These are phyloP conservation scores for Rhizomucor miehei DNA, from an alignment of 371 early-diverging fungal species.

Conservation along the genomic window DNA sequence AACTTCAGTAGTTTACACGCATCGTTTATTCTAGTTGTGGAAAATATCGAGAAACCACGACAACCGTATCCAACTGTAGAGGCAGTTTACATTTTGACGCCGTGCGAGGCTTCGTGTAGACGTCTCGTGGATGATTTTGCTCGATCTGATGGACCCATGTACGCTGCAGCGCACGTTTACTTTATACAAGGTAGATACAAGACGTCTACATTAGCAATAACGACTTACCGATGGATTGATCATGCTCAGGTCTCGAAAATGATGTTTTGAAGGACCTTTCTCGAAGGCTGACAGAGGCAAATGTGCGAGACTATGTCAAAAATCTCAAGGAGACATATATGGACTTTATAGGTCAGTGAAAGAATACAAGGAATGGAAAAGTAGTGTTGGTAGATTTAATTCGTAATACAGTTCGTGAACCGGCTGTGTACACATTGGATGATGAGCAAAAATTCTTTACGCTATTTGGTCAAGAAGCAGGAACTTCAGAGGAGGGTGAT, in stretches of 20 bases:
- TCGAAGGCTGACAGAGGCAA: constrained; percentile 52
- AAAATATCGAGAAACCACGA: constrained; percentile 77
- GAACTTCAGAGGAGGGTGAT: constrained; percentile 11
- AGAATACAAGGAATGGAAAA: not conserved
- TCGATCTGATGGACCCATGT: constrained; percentile 54
- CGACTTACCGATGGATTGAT: not conserved
- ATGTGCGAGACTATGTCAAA: constrained; percentile 57
- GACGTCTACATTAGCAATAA: not conserved
- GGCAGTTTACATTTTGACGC: constrained; percentile 89
- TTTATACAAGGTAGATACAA: constrained; percentile 67
- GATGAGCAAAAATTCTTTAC: constrained; percentile 64
- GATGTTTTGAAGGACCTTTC: constrained; percentile 55
- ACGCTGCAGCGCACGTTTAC: constrained; percentile 78
- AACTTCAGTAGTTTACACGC: not conserved
- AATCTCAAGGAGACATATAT: constrained; percentile 77
- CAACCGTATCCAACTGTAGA: constrained; percentile 85
- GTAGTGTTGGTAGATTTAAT: not conserved
- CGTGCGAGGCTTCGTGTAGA: constrained; percentile 72
- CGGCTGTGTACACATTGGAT: constrained; percentile 77
- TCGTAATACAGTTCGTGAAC: constrained; percentile 66
- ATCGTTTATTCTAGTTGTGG: constrained; percentile 30
- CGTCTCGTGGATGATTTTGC: constrained; percentile 83
- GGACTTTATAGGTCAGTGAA: constrained; percentile 56
- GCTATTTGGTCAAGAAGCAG: constrained; percentile 41
- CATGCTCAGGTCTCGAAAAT: constrained; percentile 51